Evolutionary conservation across 2,329 filamentous ascomycete species (phyloP), one percentile per base, ranked within the genome.

Genomic region (Cylindrodendrum hubeiense): DNA sequence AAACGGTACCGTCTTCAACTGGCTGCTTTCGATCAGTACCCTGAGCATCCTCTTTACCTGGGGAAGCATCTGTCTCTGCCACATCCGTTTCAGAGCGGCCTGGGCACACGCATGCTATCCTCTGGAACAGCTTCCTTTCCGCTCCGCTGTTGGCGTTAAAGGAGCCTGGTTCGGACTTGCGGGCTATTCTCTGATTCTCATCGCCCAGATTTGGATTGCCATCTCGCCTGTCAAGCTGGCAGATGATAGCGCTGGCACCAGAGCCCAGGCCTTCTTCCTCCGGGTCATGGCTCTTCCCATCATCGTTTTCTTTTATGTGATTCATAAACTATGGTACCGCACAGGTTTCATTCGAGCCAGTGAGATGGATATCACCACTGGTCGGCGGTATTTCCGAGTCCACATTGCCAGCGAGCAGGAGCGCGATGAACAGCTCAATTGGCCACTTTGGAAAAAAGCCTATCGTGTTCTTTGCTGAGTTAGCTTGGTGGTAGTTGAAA

Each of bases 281-380:
- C 84, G 87, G 63, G 92, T 91, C 73, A 83, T 93, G 66, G 90
- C 90, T 3, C 87, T 88, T 0, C 91, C 92, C 9, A 88, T 93
- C 61, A 87, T 93, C 22, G 67, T 89, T 5, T 67, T 84, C 12
- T 92, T 91, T 77, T 97, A 93, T 77, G 43, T 93, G 4, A 83
- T 79, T 0, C 95, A 97, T 79, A 97, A 97, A 80, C 13, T 95
- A 17, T 91, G 84, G 79, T 91, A 88, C 76, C 84, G 84, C 60
- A 97, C 94, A 1, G 82, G 84, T 3, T 83, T 93, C 57, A 85
- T 97, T 47, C 83, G 86, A 17, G 80, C 86, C 37, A 83, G 86
- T 51, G 91, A 96, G 67, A 97, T 98, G 89, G 94, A 98, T 79
- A 81, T 98, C 66, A 87, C 91, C 65, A 97, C 94, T 0, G 95